Conservation (phyloP, 202 grass and related monocot species). For the Carex arenaria region DNA sequence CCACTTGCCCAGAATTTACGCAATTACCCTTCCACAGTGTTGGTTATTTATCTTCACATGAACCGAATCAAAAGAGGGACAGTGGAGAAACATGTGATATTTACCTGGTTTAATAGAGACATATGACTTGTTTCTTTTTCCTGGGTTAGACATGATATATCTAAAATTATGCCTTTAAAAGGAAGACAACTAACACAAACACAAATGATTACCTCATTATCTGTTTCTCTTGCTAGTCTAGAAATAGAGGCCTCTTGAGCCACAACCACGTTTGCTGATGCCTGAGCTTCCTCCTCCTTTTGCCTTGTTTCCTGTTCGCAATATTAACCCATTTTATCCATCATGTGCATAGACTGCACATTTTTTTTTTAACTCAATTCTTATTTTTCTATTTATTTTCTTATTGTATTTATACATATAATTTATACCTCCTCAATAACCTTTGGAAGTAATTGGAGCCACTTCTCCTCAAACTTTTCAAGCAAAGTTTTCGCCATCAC, state of each 20-base stretch:
- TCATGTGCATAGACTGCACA: neutral
- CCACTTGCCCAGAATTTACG: neutral
- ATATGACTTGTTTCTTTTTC: neutral
- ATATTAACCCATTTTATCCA: slow-evolving; percentile 20
- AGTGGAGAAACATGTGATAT: neutral
- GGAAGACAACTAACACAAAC: neutral
- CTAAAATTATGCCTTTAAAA: neutral
- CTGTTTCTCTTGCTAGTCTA: slow-evolving; percentile 71
- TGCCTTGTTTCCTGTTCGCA: slow-evolving; percentile 64
- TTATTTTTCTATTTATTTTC: neutral
- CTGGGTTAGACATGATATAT: neutral
- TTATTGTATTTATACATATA: neutral
- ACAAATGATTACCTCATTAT: slow-evolving; percentile 55
- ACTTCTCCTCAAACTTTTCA: slow-evolving; percentile 90
- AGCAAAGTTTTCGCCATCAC: slow-evolving; percentile 77
- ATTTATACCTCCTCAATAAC: slow-evolving; percentile 70
- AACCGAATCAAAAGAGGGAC: neutral
- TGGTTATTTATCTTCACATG: neutral
- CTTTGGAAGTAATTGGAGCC: slow-evolving; percentile 80
- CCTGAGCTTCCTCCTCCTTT: slow-evolving; percentile 59
- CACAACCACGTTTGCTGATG: slow-evolving; percentile 27
- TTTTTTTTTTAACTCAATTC: slow-evolving; percentile 4
- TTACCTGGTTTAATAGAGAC: neutral
- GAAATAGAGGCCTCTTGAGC: slow-evolving; percentile 53
- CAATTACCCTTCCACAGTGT: neutral